phyloP scores from a whole-genome alignment of 768 basidiomycete species.

The Termitomyces sp. region DNA sequence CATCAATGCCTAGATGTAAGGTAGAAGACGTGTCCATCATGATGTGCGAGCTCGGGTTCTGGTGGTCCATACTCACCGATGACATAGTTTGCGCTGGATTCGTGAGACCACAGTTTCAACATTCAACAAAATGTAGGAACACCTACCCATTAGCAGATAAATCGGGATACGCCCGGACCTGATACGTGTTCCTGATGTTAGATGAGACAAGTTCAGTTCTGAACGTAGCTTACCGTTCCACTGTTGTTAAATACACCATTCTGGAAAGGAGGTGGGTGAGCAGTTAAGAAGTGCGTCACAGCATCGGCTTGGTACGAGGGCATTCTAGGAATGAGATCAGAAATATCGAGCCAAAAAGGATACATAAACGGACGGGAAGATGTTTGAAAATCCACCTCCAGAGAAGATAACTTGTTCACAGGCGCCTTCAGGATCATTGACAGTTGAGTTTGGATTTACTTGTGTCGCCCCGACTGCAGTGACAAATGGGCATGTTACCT shows the following conservation, averaged over 20 bases:
- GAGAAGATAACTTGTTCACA: conserved; percentile 43
- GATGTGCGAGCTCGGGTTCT: background rate
- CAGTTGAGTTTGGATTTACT: conserved; percentile 36
- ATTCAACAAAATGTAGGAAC: background rate
- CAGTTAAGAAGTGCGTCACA: conserved; percentile 33
- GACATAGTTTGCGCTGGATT: conserved; percentile 31
- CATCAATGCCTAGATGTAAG: conserved; percentile 27
- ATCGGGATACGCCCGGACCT: conserved; percentile 48
- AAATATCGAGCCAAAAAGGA: background rate
- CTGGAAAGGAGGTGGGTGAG: conserved; percentile 36
- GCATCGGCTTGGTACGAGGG: conserved; percentile 41
- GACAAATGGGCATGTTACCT: conserved; percentile 43
- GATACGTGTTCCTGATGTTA: background rate
- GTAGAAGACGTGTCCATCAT: background rate
- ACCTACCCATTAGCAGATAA: conserved; percentile 41
- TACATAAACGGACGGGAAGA: conserved; percentile 25
- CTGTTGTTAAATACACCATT: conserved; percentile 40
- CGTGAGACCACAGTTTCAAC: background rate
- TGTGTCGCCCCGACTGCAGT: conserved; percentile 52
- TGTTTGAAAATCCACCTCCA: conserved; percentile 48
- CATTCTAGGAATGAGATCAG: conserved; percentile 21
- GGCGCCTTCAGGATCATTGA: conserved; percentile 39
- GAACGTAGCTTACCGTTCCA: conserved; percentile 24
- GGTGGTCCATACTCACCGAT: conserved; percentile 22
- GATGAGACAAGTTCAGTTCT: background rate